Percentiles rank a stretch among this genome's conserved stretches.
Evolutionary conservation across 306 rosid species (phyloP).

Genomic region (Medicago lupulina): DNA sequence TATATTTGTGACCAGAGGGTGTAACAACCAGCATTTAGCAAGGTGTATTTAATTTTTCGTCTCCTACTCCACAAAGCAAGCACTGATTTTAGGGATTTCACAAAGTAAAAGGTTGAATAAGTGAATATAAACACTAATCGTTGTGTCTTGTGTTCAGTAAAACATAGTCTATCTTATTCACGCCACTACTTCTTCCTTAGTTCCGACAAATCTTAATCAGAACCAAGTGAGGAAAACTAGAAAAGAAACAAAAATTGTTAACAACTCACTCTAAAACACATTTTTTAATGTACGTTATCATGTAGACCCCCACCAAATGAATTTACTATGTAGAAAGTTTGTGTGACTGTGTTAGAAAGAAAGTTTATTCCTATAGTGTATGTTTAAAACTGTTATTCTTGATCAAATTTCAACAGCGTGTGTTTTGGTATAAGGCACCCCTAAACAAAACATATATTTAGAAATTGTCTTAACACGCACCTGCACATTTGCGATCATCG

Average conservation of each 20-base stretch:
- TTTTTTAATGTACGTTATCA: background rate
- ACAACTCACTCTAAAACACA: background rate
- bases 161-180: constrained; percentile 21
- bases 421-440: too few relatives aligned
- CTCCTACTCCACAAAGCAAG: constrained; percentile 34
- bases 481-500: too few relatives aligned
- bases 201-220: constrained; percentile 12
- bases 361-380: too few relatives aligned
- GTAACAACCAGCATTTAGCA: constrained; percentile 10
- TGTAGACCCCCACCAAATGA: too few relatives aligned
- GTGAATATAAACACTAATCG: constrained; percentile 9
- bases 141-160: background rate
- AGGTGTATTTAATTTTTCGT: background rate
- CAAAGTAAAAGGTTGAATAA: background rate
- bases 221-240: background rate
- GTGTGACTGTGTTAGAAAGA: too few relatives aligned
- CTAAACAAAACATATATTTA: too few relatives aligned
- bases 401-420: too few relatives aligned
- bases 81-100: constrained; percentile 25
- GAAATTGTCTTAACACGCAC: too few relatives aligned
- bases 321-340: too few relatives aligned
- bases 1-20: too few relatives aligned
- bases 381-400: too few relatives aligned
- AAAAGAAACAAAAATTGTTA: background rate
- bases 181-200: background rate